Evolutionary conservation across 2,329 filamentous ascomycete species (phyloP).

Genomic region (Metarhizium guizhouense): DNA sequence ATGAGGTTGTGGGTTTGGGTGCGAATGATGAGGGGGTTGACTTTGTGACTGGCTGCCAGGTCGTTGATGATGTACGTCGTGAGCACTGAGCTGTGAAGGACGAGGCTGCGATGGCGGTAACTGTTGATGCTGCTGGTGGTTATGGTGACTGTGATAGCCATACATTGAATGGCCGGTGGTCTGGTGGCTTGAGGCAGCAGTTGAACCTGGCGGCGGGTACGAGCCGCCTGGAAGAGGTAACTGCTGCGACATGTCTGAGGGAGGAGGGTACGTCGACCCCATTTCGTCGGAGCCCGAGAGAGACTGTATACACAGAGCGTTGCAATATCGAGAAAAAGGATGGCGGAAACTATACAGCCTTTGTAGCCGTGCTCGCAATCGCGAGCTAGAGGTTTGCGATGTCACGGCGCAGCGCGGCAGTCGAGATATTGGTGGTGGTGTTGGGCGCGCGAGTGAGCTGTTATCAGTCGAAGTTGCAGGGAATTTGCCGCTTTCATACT

Average conservation of each 20-base stretch:
- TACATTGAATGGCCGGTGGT: slow-evolving; percentile 1
- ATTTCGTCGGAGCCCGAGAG: slow-evolving; percentile 10
- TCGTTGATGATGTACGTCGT: slow-evolving; percentile 9
- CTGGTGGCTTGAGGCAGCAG: slow-evolving; percentile 8
- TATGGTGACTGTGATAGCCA: slow-evolving; percentile 13
- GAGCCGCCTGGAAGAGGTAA: slow-evolving; percentile 17
- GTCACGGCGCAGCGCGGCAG: not conserved
- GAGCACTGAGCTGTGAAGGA: slow-evolving; percentile 8
- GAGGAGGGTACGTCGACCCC: slow-evolving; percentile 21
- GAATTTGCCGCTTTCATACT: not conserved
- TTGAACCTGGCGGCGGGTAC: slow-evolving; percentile 13
- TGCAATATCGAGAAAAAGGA: not conserved
- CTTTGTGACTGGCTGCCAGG: not conserved
- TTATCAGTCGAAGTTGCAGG: not conserved
- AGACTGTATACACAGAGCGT: not conserved
- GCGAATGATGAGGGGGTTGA: slow-evolving; percentile 11
- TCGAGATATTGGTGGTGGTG: not conserved
- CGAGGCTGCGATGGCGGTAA: slow-evolving; percentile 2
- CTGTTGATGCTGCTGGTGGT: slow-evolving; percentile 9
- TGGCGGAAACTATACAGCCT: not conserved
- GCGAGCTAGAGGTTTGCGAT: not conserved
- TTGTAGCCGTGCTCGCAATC: not conserved
- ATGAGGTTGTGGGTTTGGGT: slow-evolving; percentile 15
- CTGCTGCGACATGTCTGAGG: slow-evolving; percentile 22
- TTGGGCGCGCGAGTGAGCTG: not conserved